Evolutionary conservation across 2,329 filamentous ascomycete genomes (phyloP).

Genomic region (Rhexocercosporidium sp.): DNA sequence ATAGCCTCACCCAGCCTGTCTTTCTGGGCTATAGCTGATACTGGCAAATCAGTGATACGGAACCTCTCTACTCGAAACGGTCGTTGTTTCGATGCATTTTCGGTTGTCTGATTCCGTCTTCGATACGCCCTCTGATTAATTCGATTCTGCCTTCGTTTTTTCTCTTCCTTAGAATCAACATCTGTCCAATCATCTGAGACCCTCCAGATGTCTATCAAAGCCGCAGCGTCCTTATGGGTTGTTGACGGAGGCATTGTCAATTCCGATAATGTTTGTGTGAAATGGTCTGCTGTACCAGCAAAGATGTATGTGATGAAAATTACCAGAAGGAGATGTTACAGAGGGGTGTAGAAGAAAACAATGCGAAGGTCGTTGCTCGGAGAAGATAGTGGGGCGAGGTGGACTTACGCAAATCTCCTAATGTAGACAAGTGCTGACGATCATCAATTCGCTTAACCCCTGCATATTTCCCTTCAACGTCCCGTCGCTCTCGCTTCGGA

Average conservation of each 20-base stretch:
- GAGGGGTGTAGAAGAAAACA: background rate
- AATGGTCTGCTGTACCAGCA: background rate
- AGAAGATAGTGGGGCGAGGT: background rate
- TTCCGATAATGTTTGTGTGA: background rate
- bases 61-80: conserved; percentile 29
- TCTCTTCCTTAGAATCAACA: conserved; percentile 68
- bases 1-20: background rate
- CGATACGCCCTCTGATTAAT: conserved; percentile 63
- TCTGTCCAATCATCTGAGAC: conserved; percentile 66
- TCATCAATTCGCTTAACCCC: background rate
- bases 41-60: conserved; percentile 19
- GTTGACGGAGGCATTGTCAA: background rate
- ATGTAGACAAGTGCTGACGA: conserved; percentile 4
- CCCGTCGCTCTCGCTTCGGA: too few relatives aligned
- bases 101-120: conserved; percentile 20
- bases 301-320: background rate
- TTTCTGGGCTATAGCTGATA: background rate
- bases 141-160: conserved; percentile 74
- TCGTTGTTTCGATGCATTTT: background rate
- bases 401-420: conserved; percentile 1
- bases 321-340: background rate
- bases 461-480: too few relatives aligned
- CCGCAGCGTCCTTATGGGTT: background rate
- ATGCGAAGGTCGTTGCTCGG: background rate
- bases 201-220: conserved; percentile 2